Percentiles rank a stretch among this genome's conserved stretches.
These are phyloP conservation scores for Rhododendron simsii DNA, from an alignment of 148 eudicot genomes.

Conservation along the genomic window DNA sequence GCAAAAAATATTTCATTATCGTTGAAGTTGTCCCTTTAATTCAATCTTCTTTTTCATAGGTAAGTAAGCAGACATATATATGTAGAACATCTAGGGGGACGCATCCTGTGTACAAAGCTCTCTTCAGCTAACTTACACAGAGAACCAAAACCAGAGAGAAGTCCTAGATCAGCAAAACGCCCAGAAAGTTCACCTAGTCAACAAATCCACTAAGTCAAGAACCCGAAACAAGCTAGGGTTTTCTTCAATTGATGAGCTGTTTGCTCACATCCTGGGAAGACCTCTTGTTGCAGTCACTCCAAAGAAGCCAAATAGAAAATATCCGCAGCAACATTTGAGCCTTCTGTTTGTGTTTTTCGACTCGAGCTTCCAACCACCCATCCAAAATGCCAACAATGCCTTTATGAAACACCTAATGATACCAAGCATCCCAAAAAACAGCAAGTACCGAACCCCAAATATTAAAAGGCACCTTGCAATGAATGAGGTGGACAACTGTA, in stretches of 20 bases:
- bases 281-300: background rate
- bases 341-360: background rate
- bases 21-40: background rate
- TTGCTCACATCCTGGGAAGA: background rate
- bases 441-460: background rate
- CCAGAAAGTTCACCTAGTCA: background rate
- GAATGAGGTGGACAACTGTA: background rate
- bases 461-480: background rate
- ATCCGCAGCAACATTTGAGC: background rate
- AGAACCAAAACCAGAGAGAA: background rate
- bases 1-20: too few species aligned
- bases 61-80: background rate
- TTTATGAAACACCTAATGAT: background rate
- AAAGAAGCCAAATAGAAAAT: background rate
- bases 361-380: background rate
- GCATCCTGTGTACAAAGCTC: background rate
- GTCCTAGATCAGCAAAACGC: background rate
- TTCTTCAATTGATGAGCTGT: background rate
- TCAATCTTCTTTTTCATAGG: background rate
- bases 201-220: background rate
- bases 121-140: background rate
- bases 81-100: too few species aligned
- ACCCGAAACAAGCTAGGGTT: background rate
- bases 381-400: background rate
- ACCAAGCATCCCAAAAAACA: background rate